Conservation (phyloP, 495 filamentous ascomycete genomes). For the Neurospora terricola region DNA sequence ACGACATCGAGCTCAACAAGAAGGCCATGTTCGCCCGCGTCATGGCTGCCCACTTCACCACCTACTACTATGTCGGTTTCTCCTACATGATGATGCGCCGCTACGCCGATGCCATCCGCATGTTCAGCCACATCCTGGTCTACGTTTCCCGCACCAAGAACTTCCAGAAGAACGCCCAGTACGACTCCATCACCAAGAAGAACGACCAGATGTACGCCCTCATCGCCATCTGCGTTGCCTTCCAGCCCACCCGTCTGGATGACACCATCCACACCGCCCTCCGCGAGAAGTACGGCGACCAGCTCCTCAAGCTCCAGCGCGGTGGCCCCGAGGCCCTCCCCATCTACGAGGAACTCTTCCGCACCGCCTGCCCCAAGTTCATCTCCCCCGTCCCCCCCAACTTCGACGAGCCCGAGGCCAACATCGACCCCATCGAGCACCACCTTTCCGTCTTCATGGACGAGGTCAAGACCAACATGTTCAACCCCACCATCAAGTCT, state of each 20-base stretch:
- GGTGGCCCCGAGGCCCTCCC: conserved; percentile 91
- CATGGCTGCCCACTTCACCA: conserved; percentile 99
- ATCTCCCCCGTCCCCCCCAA: conserved; percentile 95
- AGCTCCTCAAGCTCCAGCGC: conserved; percentile 88
- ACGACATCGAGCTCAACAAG: conserved; percentile 99
- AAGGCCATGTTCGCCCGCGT: conserved; percentile 99
- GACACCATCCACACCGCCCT: conserved; percentile 98
- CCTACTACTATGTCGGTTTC: conserved; percentile 99
- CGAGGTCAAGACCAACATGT: conserved; percentile 95
- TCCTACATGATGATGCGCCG: conserved; percentile 99
- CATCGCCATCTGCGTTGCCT: conserved; percentile 96
- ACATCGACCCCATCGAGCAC: conserved; percentile 95
- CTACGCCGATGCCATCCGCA: conserved; percentile 96
- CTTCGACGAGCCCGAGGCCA: conserved; percentile 88
- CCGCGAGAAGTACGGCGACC: conserved; percentile 96
- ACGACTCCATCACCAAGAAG: conserved; percentile 98
- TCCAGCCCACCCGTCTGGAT: conserved; percentile 91
- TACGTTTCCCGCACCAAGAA: conserved; percentile 99
- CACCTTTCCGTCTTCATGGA: conserved; percentile 98
- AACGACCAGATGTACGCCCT: conserved; percentile 99
- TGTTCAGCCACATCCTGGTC: conserved; percentile 99
- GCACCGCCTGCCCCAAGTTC: conserved; percentile 93
- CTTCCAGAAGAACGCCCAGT: conserved; percentile 97
- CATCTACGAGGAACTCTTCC: conserved; percentile 95
- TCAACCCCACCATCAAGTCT: conserved; percentile 88